phyloP scores from a whole-genome alignment of 31 red algal species.

The Odonthalia washingtoniensis region DNA sequence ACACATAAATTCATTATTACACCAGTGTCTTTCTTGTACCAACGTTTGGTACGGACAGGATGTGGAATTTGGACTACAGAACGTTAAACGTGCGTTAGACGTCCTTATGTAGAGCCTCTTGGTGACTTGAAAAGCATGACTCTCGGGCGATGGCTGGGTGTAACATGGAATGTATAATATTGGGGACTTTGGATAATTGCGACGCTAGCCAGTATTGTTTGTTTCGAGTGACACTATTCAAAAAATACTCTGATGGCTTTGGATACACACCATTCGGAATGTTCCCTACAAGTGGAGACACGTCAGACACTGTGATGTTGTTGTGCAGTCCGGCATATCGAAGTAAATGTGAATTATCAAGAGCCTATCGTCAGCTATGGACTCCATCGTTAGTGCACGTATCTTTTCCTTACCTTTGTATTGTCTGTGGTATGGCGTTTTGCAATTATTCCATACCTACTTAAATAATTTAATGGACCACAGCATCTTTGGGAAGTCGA shows the following conservation, averaged over 20 bases:
- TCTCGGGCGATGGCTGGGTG: constrained; percentile 20
- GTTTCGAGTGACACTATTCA: background rate
- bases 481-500: constrained; percentile 36
- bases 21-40: background rate
- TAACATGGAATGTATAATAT: constrained; percentile 25
- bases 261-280: constrained; percentile 36
- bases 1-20: constrained; percentile 23
- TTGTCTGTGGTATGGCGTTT: background rate
- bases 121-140: background rate
- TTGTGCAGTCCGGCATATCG: constrained; percentile 33
- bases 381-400: constrained; percentile 38
- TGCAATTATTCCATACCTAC: constrained; percentile 41
- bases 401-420: constrained; percentile 39
- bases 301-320: constrained; percentile 50
- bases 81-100: constrained; percentile 45
- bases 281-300: background rate
- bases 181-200: constrained; percentile 18
- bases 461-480: constrained; percentile 12
- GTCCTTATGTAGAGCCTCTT: constrained; percentile 33
- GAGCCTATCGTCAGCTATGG: constrained; percentile 31
- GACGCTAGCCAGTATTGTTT: constrained; percentile 32
- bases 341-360: constrained; percentile 56
- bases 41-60: background rate
- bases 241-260: background rate
- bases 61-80: constrained; percentile 29